Base-by-base conservation (phyloP, 1,284 basidiomycete species). In the Quambalaria eucalypti region DNA sequence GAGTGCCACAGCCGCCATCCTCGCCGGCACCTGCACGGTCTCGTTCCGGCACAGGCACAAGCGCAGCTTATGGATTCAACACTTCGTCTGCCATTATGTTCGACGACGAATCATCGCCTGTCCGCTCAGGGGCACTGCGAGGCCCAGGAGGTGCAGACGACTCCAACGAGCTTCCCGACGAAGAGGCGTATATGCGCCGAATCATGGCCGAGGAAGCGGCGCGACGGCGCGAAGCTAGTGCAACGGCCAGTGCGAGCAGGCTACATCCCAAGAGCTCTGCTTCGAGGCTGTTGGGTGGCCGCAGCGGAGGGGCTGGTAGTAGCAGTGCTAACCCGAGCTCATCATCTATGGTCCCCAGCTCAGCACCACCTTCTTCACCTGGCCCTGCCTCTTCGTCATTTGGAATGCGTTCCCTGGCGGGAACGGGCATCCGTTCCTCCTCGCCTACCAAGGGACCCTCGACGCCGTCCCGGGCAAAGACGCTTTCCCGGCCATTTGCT, bases 171-270 rank as follows among this genome's bases (percentile, higher is more conserved):
- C 46, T 52, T 3, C 51, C 51, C 16, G 51, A 52, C 38, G 51
- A 44, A 23, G 51, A 52, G 28, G 51, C 51, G 12, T 26, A 48
- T 14, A 52, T 38, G 28, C 14, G 25, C 9, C 39, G 26, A 2
- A 52, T 52, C 25, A 48, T 52, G 19, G 36, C 28, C 1, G 39
- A 44, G 28, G 51, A 52, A 31, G 51, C 12, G 31, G 28, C 25
- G 46, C 28, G 26, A 28, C n/a, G 51, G 16, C 42, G 42, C 42
- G 42, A 21, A 23, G 42, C 42, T 6, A 26, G 21, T 26, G 42
- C 42, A 23, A 26, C 42, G 21, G n/a, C n/a, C n/a, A n/a, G n/a
- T n/a, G n/a, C n/a, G n/a, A n/a, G n/a, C n/a, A n/a, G n/a, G n/a
- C 42, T 26, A 21, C 42, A 21, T 19, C 21, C 12, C 42, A 46